phyloP scores from a whole-genome alignment of 2,329 filamentous ascomycete species.

The Ophiocordyceps unilateralis region DNA sequence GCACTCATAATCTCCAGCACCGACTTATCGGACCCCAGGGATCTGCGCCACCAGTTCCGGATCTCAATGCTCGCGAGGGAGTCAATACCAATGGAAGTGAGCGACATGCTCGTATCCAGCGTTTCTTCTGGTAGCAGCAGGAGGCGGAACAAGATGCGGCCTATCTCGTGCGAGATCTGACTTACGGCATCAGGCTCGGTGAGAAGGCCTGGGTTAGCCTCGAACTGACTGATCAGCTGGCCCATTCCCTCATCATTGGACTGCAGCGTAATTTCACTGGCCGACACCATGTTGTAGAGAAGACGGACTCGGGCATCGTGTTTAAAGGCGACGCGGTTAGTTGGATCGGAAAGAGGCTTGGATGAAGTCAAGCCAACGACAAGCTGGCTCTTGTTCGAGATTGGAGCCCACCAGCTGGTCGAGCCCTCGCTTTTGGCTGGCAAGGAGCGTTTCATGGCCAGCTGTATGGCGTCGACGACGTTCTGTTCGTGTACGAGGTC shows the following conservation, averaged over 20 bases:
- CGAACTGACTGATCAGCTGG: conserved; percentile 3
- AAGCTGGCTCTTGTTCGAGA: conserved; percentile 1
- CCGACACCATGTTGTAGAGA: neutral
- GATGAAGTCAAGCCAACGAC: conserved; percentile 3
- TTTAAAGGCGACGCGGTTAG: conserved; percentile 3
- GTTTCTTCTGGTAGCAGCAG: conserved; percentile 3
- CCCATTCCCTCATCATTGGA: conserved; percentile 2
- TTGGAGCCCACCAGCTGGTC: neutral
- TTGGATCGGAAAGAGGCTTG: conserved; percentile 2
- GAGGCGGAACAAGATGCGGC: conserved; percentile 3
- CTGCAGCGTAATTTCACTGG: neutral
- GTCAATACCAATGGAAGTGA: conserved; percentile 4
- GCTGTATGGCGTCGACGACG: conserved; percentile 3
- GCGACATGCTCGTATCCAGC: conserved; percentile 2
- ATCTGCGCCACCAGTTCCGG: conserved; percentile 6
- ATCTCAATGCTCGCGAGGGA: conserved; percentile 6
- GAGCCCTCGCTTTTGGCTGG: neutral
- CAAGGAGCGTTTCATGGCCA: neutral
- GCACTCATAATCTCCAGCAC: conserved; percentile 4
- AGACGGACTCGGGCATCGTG: conserved; percentile 3
- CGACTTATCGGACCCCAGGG: conserved; percentile 3
- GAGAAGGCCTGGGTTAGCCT: conserved; percentile 1
- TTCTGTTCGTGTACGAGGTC: conserved; percentile 3
- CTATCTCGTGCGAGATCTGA: conserved; percentile 2
- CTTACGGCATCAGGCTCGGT: neutral